Evolutionary conservation across 768 basidiomycete genomes (phyloP).

Genomic region (Xanthoconium purpureum): DNA sequence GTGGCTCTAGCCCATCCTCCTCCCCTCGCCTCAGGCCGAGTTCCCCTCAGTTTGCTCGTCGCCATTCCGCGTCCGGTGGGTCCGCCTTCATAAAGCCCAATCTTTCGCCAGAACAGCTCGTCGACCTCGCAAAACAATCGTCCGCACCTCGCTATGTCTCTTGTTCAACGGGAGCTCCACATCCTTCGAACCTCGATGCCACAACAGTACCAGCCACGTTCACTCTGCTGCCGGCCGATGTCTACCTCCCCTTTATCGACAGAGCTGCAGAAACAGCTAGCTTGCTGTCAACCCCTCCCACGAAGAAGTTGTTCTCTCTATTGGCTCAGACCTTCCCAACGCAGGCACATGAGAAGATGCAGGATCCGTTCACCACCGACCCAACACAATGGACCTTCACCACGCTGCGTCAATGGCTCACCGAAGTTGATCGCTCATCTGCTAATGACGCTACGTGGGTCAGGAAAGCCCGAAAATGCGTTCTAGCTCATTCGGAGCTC

Average conservation of each 20-base stretch:
- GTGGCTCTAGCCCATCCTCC: conserved; percentile 31
- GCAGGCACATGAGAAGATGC: conserved; percentile 25
- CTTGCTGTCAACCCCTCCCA: conserved; percentile 63
- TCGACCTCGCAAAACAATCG: conserved; percentile 67
- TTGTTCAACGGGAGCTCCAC: not conserved
- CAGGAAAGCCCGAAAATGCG: conserved; percentile 66
- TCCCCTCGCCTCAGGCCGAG: conserved; percentile 49
- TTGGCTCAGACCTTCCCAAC: conserved; percentile 67
- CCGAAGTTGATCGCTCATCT: conserved; percentile 55
- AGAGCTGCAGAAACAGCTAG: conserved; percentile 71
- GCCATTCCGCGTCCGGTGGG: conserved; percentile 32
- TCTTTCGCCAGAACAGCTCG: conserved; percentile 69
- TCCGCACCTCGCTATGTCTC: conserved; percentile 38
- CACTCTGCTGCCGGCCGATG: conserved; percentile 70
- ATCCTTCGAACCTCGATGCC: conserved; percentile 1
- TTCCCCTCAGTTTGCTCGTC: conserved; percentile 39
- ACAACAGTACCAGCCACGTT: conserved; percentile 50
- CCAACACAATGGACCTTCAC: conserved; percentile 68
- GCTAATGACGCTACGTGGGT: conserved; percentile 75
- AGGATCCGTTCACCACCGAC: conserved; percentile 44
- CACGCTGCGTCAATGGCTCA: conserved; percentile 70
- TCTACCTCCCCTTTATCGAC: conserved; percentile 84
- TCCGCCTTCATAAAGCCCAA: conserved; percentile 43
- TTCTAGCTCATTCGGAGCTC: conserved; percentile 74
- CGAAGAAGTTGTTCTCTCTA: conserved; percentile 67